Base-by-base conservation (phyloP, 129 eudicot species). In the Lonicera japonica region DNA sequence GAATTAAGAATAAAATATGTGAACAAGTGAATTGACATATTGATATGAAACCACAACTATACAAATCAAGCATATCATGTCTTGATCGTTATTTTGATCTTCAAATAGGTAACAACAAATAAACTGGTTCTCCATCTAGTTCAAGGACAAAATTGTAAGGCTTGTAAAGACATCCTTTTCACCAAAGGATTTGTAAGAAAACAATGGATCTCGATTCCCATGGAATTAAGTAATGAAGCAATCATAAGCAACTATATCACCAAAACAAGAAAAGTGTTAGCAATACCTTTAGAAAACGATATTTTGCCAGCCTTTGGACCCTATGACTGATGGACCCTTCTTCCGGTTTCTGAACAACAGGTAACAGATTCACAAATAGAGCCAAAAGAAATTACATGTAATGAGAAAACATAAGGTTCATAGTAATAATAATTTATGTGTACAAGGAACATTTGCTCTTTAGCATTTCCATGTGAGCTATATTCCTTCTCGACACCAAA, bases 251-350 rank as follows among this genome's bases (percentile, higher is more conserved):
- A 0, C 10, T 39, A 19, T 22, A 24, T 24, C 15, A 2, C 25
- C 58, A 61, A 45, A 20, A 36, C 17, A 73, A 29, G 41, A 23
- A 38, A 73, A 54, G 58, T 16, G 8, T 22, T 19, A 14, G 43
- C 63, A 29, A 6, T 86, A 92, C 98, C 98, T 85, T 92, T 14
- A 92, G 77, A 65, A 92, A 92, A 39, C 96, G 96, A 78, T 77
- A 92, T 74, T 92, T 92, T 39, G 98, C 98, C 65, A 92, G 80
- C 86, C 95, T 82, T 70, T 92, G 98, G 66, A 92, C 98, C 75
- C 95, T 85, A 48, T 77, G 90, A 67, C 95, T 92, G 65, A 92
- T 87, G 63, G 98, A 92, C 66, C 98, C 98, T 21, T 92, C 96
- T 71, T 92, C 98, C 5, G 96, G 98, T 82, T 92, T 92, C 96